Conservation (phyloP, 1,284 basidiomycete genomes). For the Fomitopsis palustris region DNA sequence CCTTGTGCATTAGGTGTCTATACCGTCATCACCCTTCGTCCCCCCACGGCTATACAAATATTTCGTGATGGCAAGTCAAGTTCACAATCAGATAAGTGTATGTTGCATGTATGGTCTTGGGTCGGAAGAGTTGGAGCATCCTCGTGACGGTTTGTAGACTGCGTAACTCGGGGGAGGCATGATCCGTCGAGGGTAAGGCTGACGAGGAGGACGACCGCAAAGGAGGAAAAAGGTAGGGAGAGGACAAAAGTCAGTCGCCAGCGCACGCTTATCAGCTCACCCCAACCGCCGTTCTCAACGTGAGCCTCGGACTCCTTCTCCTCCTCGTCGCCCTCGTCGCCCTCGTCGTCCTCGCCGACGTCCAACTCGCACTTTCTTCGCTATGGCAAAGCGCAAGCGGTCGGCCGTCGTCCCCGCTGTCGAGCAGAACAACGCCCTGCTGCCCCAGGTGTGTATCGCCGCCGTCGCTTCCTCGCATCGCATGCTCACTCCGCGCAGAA, state of each 20-base stretch:
- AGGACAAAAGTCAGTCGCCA: constrained; percentile 11
- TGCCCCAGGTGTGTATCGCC: constrained; percentile 31
- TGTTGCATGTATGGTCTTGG: too few species aligned
- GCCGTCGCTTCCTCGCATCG: constrained; percentile 1
- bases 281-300: constrained; percentile 10
- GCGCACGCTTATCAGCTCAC: constrained; percentile 21
- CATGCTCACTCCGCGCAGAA: constrained; percentile 52
- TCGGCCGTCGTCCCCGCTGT: constrained; percentile 8
- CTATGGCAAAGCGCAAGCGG: constrained; percentile 51
- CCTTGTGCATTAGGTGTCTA: constrained; percentile 1
- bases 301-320: constrained; percentile 6
- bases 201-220: neutral
- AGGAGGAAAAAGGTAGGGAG: constrained; percentile 6
- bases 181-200: too few species aligned
- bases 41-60: too few species aligned
- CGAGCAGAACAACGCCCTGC: constrained; percentile 23
- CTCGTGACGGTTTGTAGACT: too few species aligned
- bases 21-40: too few species aligned
- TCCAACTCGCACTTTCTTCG: too few species aligned
- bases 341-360: neutral
- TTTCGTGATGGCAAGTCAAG: too few species aligned
- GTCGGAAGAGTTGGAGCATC: too few species aligned
- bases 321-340: neutral
- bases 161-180: too few species aligned
- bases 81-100: too few species aligned